phyloP scores from a whole-genome alignment of 78 protist genomes.

The Capsaspora owczarzaki region DNA sequence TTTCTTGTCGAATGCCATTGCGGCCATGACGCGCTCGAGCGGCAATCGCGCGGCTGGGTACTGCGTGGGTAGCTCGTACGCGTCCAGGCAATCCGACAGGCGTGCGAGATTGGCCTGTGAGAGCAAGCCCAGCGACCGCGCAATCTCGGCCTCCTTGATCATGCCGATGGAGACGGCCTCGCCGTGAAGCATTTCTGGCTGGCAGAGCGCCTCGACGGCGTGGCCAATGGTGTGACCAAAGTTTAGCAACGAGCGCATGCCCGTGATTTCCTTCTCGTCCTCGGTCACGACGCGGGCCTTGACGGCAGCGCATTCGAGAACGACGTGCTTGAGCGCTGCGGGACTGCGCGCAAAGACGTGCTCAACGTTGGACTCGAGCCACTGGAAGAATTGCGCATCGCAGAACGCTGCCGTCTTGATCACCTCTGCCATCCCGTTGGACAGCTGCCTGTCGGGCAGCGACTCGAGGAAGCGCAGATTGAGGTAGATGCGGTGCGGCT shows the following conservation, averaged over 20 bases:
- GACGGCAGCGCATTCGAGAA: slow-evolving; percentile 25
- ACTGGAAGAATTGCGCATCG: slow-evolving; percentile 27
- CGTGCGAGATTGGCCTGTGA: slow-evolving; percentile 17
- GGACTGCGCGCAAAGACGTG: slow-evolving; percentile 20
- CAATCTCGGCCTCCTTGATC: slow-evolving; percentile 36
- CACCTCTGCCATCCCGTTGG: slow-evolving; percentile 54
- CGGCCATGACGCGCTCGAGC: slow-evolving; percentile 16
- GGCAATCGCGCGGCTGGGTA: slow-evolving; percentile 15
- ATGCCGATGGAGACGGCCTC: slow-evolving; percentile 66
- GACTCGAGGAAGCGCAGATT: slow-evolving; percentile 35
- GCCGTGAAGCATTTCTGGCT: slow-evolving; percentile 54
- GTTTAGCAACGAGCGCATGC: slow-evolving; percentile 59
- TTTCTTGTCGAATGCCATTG: slow-evolving; percentile 69
- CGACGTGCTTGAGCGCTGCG: slow-evolving; percentile 18
- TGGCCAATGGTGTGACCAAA: slow-evolving; percentile 80
- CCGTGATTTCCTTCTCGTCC: slow-evolving; percentile 57
- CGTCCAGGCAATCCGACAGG: not conserved
- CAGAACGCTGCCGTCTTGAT: slow-evolving; percentile 57
- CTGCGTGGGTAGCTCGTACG: slow-evolving; percentile 28
- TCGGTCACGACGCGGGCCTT: slow-evolving; percentile 49
- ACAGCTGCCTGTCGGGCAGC: slow-evolving; percentile 47
- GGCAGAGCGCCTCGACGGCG: slow-evolving; percentile 62
- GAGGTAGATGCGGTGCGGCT: slow-evolving; percentile 44
- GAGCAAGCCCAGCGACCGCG: slow-evolving; percentile 22
- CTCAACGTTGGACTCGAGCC: slow-evolving; percentile 24